phyloP scores from a whole-genome alignment of 768 basidiomycete genomes.

The Lactarius psammicola region DNA sequence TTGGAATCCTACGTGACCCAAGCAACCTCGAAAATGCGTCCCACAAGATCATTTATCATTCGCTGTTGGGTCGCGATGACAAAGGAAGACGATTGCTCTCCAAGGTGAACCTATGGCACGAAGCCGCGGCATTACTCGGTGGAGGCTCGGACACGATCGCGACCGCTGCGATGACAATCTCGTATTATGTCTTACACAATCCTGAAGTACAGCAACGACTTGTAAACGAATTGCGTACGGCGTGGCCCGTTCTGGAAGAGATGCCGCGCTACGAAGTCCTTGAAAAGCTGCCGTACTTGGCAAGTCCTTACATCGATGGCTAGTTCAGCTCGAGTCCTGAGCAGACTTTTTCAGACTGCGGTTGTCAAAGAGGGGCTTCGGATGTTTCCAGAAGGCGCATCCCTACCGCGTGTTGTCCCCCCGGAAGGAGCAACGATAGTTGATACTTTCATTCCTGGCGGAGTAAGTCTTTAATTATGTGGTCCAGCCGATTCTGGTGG shows the following conservation, averaged over 20 bases:
- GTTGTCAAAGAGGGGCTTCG: background rate
- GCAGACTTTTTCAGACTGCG: too few species aligned
- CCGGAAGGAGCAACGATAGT: background rate
- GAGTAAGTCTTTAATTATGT: background rate
- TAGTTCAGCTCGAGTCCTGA: background rate
- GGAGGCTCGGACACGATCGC: background rate
- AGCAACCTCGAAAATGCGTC: background rate
- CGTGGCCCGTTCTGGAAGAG: background rate
- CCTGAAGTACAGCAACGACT: background rate
- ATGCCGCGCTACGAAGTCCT: too few species aligned
- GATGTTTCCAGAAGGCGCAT: background rate
- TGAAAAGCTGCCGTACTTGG: too few species aligned
- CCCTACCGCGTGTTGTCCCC: slow-evolving; percentile 23
- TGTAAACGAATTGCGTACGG: background rate
- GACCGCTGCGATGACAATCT: background rate
- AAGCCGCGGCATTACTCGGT: background rate
- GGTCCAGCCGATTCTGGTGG: background rate
- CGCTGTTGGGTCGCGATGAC: background rate
- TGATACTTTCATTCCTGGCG: background rate
- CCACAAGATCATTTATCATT: background rate
- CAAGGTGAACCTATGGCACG: background rate
- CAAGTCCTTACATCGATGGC: background rate
- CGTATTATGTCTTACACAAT: background rate
- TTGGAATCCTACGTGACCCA: background rate
- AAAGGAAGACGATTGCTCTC: background rate